Percentiles rank a stretch among this genome's conserved stretches.
phyloP scores from a whole-genome alignment of 805 yeast genomes.

The Torulaspora quercuum region DNA sequence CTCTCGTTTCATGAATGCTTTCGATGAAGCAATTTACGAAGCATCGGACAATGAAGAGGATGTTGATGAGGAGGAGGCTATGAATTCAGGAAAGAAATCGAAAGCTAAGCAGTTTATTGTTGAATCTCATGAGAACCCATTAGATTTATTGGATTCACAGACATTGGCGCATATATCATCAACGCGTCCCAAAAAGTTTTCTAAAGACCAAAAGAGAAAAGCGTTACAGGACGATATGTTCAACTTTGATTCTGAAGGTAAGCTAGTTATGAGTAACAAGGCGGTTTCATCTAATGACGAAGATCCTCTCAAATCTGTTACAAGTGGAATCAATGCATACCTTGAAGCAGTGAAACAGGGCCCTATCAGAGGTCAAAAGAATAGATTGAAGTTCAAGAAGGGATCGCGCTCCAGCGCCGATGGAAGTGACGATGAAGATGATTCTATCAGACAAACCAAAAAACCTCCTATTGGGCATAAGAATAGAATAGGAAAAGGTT shows the following conservation, averaged over 20 bases:
- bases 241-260: conserved; percentile 37
- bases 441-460: conserved; percentile 36
- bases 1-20: conserved; percentile 73
- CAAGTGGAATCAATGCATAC: conserved; percentile 80
- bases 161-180: conserved; percentile 87
- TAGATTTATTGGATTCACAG: conserved; percentile 82
- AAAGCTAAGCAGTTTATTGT: conserved; percentile 60
- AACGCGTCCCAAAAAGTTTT: conserved; percentile 66
- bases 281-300: conserved; percentile 35
- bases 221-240: conserved; percentile 29
- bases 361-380: conserved; percentile 90
- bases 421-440: conserved; percentile 53
- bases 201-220: conserved; percentile 41
- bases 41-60: conserved; percentile 60
- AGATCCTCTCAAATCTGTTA: conserved; percentile 46
- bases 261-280: conserved; percentile 37
- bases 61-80: conserved; percentile 43
- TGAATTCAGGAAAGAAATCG: conserved; percentile 21
- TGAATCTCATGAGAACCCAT: conserved; percentile 72
- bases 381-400: conserved; percentile 82
- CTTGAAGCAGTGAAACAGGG: conserved; percentile 90
- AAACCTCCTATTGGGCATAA: conserved; percentile 18
- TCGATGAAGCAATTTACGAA: conserved; percentile 87
- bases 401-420: conserved; percentile 51
- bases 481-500: conserved; percentile 29